These are phyloP conservation scores for Cladosporium sp. DNA, from an alignment of 2,329 filamentous ascomycete genomes.

Conservation along the genomic window DNA sequence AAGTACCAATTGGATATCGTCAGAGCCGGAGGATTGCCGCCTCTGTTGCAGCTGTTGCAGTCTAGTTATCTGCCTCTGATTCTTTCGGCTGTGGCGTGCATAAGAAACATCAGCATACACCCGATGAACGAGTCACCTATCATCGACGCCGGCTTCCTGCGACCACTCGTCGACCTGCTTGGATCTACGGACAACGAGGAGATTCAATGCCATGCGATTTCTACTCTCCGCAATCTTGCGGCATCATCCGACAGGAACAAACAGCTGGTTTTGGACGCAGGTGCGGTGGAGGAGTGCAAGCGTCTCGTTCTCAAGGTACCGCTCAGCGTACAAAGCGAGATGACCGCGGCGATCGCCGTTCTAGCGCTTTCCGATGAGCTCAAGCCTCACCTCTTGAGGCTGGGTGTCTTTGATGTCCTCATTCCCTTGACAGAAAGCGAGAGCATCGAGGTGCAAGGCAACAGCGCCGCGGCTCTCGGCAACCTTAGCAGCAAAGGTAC, in stretches of 20 bases:
- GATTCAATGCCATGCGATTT: conserved; percentile 98
- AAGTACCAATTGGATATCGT: conserved; percentile 99
- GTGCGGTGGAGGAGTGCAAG: conserved; percentile 97
- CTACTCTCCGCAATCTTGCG: conserved; percentile 88
- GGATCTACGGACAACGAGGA: conserved; percentile 97
- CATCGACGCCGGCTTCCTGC: conserved; percentile 93
- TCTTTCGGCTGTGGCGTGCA: conserved; percentile 93
- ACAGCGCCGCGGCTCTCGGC: conserved; percentile 91
- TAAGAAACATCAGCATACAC: conserved; percentile 98
- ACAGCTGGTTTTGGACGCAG: conserved; percentile 91
- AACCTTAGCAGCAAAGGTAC: conserved; percentile 94
- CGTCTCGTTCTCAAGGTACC: conserved; percentile 91
- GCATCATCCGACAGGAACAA: conserved; percentile 98
- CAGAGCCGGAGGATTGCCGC: conserved; percentile 75
- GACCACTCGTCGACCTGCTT: conserved; percentile 86
- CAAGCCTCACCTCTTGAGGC: conserved; percentile 81
- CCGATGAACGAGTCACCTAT: conserved; percentile 97
- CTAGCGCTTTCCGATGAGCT: conserved; percentile 92
- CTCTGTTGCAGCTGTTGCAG: conserved; percentile 83
- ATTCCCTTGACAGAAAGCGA: conserved; percentile 93
- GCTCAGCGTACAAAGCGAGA: conserved; percentile 92
- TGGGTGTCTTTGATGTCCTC: conserved; percentile 93
- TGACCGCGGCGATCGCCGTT: conserved; percentile 98
- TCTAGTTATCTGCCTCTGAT: conserved; percentile 95
- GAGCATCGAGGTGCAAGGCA: conserved; percentile 96